phyloP scores from a whole-genome alignment of 331 rosid genomes.

The Stylosanthes scabra region DNA sequence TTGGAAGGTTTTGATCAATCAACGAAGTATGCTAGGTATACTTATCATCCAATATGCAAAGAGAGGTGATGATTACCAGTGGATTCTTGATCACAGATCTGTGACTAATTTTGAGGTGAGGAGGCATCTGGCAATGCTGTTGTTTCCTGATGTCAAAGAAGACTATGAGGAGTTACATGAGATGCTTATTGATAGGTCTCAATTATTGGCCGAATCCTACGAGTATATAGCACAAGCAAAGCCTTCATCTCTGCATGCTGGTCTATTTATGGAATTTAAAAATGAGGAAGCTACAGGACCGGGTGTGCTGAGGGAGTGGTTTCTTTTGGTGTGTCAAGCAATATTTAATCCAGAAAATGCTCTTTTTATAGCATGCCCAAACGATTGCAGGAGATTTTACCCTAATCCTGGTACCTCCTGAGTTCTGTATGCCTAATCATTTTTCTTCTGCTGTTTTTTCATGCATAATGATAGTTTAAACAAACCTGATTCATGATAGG shows the following conservation, averaged over 20 bases:
- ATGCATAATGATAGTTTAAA: not conserved
- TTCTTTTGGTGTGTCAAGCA: conserved; percentile 77
- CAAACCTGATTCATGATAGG: too few species aligned
- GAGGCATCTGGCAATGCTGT: conserved; percentile 77
- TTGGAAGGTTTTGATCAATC: conserved; percentile 53
- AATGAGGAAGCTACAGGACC: conserved; percentile 92
- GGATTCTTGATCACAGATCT: conserved; percentile 69
- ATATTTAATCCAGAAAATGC: conserved; percentile 74
- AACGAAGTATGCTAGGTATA: conserved; percentile 46
- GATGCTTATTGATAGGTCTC: conserved; percentile 85
- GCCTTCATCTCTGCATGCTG: conserved; percentile 56
- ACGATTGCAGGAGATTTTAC: conserved; percentile 76
- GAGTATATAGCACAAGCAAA: conserved; percentile 62
- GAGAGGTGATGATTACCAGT: conserved; percentile 55
- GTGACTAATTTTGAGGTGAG: conserved; percentile 67
- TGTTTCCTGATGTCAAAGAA: conserved; percentile 67
- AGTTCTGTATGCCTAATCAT: conserved; percentile 7
- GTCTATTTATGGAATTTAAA: conserved; percentile 77
- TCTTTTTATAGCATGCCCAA: conserved; percentile 80
- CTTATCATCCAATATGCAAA: conserved; percentile 53
- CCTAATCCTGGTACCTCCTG: conserved; percentile 71
- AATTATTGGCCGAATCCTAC: conserved; percentile 71
- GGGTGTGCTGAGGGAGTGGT: conserved; percentile 93
- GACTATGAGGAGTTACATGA: conserved; percentile 73
- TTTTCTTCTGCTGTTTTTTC: conserved; percentile 15